phyloP scores from a whole-genome alignment of 768 basidiomycete species.

The Pulveroboletus sp. region DNA sequence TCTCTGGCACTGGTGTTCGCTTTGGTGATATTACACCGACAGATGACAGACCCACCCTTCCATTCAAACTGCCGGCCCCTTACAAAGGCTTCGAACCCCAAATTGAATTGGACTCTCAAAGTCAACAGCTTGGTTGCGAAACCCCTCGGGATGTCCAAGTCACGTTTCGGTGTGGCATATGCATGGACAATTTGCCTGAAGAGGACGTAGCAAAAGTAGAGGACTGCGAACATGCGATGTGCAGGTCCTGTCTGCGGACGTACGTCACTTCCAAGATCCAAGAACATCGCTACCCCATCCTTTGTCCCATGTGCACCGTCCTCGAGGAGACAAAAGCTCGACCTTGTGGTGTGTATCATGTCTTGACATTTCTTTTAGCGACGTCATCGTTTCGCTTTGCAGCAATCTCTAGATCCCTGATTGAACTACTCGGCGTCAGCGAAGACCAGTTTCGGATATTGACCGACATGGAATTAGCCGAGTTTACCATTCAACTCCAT shows the following conservation, averaged over 20 bases:
- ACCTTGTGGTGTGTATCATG: conserved; percentile 25
- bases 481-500: conserved; percentile 38
- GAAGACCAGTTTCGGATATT: conserved; percentile 40
- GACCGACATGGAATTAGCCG: conserved; percentile 44
- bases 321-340: conserved; percentile 30
- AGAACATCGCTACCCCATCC: conserved; percentile 54
- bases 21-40: no score
- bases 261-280: conserved; percentile 46
- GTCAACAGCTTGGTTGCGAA: no score
- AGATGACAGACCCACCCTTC: no score
- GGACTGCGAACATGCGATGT: conserved; percentile 49
- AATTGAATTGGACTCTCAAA: no score
- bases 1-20: no score
- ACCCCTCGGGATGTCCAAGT: no score
- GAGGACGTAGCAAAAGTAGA: conserved; percentile 41
- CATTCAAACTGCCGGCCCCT: no score
- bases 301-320: conserved; percentile 54
- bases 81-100: no score
- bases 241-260: conserved; percentile 46
- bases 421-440: conserved; percentile 43
- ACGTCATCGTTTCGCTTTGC: no score
- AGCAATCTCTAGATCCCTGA: conserved; percentile 38
- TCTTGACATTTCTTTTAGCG: not conserved
- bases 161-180: conserved; percentile 61
- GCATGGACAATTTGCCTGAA: conserved; percentile 46